Evolutionary conservation across 164 flowering plant genomes (phyloP), one percentile per base, ranked within the genome.

Genomic region (Cinnamomum chago): DNA sequence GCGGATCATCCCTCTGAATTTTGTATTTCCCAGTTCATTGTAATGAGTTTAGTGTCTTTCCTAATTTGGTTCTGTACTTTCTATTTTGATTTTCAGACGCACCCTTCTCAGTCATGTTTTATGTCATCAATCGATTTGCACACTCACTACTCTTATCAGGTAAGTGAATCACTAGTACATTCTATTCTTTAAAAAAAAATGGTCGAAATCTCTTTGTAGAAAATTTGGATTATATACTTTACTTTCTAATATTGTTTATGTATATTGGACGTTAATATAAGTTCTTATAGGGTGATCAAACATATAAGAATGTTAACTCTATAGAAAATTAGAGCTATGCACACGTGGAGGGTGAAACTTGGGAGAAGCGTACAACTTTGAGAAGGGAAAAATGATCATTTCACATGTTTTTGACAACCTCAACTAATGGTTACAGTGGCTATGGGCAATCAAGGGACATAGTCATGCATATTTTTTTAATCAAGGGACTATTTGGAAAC

Each of bases 71-170:
- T 40, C 10, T 40, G 47, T 40, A 70, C 50, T 62, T 17, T 65
- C 28, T 72, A 64, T 80, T 65, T 74, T 20, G 47, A 62, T 77
- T 77, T 81, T 76, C 92, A 92, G 97, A 92, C 97, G n/a, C 97
- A 89, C 82, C 97, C 97, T 72, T 89, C 97, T 65, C 97, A 92
- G 73, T 82, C 84, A 51, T 92, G 94, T 76, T 92, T 92, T 80
- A 85, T 92, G 95, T 92, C 97, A 74, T 90, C 97, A 10, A 72
- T 92, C 4, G 97, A 92, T 81, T 78, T 92, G 83, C 97, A 92
- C 75, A 90, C 97, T 50, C 97, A 92, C 50, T 90, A 84, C 82
- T 83, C 95, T 12, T 92, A 90, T 78, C 95, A 92, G 97, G 97
- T 92, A 87, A 55, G 72, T 4, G 25, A 50, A 22, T 13, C 7